These are phyloP conservation scores for Staphylotrichum tortipilum DNA, from an alignment of 495 filamentous ascomycete genomes.

Conservation along the genomic window DNA sequence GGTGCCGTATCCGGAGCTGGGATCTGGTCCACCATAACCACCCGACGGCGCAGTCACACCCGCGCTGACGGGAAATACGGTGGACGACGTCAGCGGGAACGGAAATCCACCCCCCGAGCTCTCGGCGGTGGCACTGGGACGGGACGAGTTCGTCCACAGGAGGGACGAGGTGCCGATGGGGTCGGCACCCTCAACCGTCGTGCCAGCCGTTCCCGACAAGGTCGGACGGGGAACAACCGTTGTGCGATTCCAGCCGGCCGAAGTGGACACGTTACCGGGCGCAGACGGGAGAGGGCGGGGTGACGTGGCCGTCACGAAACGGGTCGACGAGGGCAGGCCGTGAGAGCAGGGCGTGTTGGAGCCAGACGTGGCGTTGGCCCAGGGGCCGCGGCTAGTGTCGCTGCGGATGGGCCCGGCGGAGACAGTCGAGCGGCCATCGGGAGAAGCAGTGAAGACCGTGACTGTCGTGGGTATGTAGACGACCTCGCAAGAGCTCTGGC, in stretches of 20 bases:
- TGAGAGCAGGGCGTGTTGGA: background rate
- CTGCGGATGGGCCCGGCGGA: background rate
- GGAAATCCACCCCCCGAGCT: background rate
- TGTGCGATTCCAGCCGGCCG: background rate
- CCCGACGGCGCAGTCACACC: background rate
- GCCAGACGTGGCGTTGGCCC: conserved; percentile 4
- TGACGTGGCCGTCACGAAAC: background rate
- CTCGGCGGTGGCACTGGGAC: background rate
- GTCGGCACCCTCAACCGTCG: background rate
- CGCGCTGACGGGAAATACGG: background rate
- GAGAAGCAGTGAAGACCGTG: conserved; percentile 5
- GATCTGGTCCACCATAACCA: background rate
- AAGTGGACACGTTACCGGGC: background rate
- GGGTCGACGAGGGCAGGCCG: background rate
- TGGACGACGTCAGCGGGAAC: conserved; percentile 7
- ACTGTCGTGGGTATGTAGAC: background rate
- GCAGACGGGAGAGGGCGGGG: too few species aligned
- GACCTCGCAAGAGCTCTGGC: background rate
- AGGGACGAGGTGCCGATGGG: background rate
- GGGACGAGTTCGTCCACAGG: background rate
- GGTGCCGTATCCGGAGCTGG: background rate
- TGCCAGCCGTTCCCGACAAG: background rate
- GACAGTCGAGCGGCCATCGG: background rate
- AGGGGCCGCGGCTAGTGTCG: background rate
- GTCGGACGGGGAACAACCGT: background rate